Evolutionary conservation across 2,329 filamentous ascomycete species (phyloP).

Genomic region (Fusarium acutatum): DNA sequence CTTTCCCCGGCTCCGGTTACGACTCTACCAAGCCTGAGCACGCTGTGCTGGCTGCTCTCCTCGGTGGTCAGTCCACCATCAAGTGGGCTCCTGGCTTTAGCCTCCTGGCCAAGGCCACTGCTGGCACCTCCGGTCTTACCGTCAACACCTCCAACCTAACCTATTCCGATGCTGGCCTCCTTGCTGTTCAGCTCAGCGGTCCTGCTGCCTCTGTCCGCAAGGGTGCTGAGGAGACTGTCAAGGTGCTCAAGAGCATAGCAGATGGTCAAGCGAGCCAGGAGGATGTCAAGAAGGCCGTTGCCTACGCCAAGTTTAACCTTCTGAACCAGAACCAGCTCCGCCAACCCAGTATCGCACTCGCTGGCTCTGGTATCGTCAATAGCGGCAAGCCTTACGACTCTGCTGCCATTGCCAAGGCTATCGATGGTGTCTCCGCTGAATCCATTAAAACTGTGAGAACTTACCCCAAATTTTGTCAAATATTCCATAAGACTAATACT

Average conservation of each 20-base stretch:
- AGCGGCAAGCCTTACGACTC: conserved; percentile 86
- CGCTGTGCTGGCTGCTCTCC: conserved; percentile 84
- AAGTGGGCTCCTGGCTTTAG: conserved; percentile 97
- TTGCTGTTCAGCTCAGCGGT: conserved; percentile 84
- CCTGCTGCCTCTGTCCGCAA: conserved; percentile 75
- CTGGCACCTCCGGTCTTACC: conserved; percentile 70
- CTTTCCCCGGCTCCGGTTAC: conserved; percentile 89
- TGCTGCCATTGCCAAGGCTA: conserved; percentile 77
- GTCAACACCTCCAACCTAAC: conserved; percentile 79
- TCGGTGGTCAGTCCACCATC: conserved; percentile 89
- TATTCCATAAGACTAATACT: conserved; percentile 35
- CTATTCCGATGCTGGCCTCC: conserved; percentile 94
- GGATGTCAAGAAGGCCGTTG: conserved; percentile 89
- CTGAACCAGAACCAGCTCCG: conserved; percentile 83
- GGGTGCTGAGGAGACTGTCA: conserved; percentile 79
- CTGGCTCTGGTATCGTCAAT: conserved; percentile 84
- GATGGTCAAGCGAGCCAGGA: conserved; percentile 81
- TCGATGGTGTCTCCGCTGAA: conserved; percentile 83
- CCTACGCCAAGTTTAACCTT: conserved; percentile 91
- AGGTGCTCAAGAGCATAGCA: conserved; percentile 82
- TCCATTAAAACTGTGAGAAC: conserved; percentile 83
- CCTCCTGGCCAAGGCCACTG: conserved; percentile 81
- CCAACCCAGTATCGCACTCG: conserved; percentile 79
- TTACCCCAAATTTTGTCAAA: conserved; percentile 28
- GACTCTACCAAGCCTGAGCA: conserved; percentile 88